Evolutionary conservation across 805 yeast genomes (phyloP), one percentile per base, ranked within the genome.

Genomic region (Wickerhamiella azymoides): DNA sequence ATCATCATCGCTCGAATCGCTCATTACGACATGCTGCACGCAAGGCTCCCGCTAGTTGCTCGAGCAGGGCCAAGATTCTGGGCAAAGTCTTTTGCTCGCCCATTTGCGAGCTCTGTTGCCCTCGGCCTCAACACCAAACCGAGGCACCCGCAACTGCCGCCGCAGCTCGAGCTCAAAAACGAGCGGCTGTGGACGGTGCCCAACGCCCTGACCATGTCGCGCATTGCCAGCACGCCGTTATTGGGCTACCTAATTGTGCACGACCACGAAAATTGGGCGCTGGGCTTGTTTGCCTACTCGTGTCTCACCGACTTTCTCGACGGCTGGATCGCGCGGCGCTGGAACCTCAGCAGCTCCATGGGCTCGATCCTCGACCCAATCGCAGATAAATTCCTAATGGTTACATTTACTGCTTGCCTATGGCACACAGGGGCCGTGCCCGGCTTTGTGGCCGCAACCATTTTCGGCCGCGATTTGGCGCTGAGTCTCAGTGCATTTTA

Each of bases 281-380:
- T 84, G 39, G 72, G 76, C 1, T 57, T 92, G 10, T 89, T 92
- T 61, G 69, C 77, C 0, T 86, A 85, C 56, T 86, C 96, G 0
- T 81, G 96, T 52, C 60, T 86, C 3, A 89, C 98, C 0, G 99
- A 92, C 61, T 80, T 84, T 51, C 64, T 88, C 18, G 99, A 92
- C 62, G 99, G 99, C 0, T 83, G 64, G 57, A 76, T 93, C 51
- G 99, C 99, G 4, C 70, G 99, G 46, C 73, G 64, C 49, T 89
- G 63, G 67, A 77, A 84, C 47, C 67, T 81, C 71, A 73, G 77
- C 55, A 78, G 95, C 1, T 79, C 83, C 1, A 73, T 86, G 6
- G 99, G 99, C 0, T 80, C 95, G 0, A 79, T 92, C 13, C 67
- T 93, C 28, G 99, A 92, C 57, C 99, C 99, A 0, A 70, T 85